Evolutionary conservation across 352 stramenopile species (phyloP).

Genomic region (Phytophthora fragariae): DNA sequence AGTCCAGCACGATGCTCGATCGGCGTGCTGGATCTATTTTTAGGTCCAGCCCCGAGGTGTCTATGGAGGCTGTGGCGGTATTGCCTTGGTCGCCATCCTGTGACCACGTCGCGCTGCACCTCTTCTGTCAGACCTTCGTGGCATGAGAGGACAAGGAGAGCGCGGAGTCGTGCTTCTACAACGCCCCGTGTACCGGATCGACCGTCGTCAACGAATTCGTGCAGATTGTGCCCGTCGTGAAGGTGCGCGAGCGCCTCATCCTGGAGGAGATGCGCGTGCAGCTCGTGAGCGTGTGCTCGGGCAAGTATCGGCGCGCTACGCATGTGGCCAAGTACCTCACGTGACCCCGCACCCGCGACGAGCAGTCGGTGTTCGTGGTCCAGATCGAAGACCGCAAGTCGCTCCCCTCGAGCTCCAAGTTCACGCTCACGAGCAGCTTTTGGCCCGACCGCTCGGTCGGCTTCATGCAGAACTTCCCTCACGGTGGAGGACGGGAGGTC

Average conservation of each 20-base stretch:
- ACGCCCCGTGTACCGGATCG: slow-evolving; percentile 48
- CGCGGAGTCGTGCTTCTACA: slow-evolving; percentile 65
- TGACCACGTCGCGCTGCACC: slow-evolving; percentile 64
- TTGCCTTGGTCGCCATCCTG: slow-evolving; percentile 47
- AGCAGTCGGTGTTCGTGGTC: slow-evolving; percentile 72
- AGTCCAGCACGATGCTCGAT: too few species aligned
- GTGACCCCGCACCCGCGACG: slow-evolving; percentile 61
- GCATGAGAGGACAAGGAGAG: slow-evolving; percentile 57
- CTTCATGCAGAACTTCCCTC: slow-evolving; percentile 63
- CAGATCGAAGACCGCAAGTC: slow-evolving; percentile 53
- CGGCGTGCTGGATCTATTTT: too few species aligned
- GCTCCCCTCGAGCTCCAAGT: slow-evolving; percentile 56
- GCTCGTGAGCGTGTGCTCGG: slow-evolving; percentile 53
- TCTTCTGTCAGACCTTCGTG: slow-evolving; percentile 76
- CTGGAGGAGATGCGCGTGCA: slow-evolving; percentile 70
- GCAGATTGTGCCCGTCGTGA: slow-evolving; percentile 60
- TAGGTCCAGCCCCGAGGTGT: neutral
- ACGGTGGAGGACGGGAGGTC: slow-evolving; percentile 55
- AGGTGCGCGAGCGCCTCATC: slow-evolving; percentile 63
- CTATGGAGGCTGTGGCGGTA: slow-evolving; percentile 27
- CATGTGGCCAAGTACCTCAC: slow-evolving; percentile 74
- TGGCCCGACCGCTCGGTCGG: slow-evolving; percentile 58
- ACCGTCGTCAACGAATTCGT: slow-evolving; percentile 58
- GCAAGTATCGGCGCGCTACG: slow-evolving; percentile 66
- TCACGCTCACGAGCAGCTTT: slow-evolving; percentile 67